A percentile compares a stretch with the other conserved stretches of the same genome.
These are phyloP conservation scores for Quercus glauca DNA, from an alignment of 306 rosid genomes.

Conservation along the genomic window DNA sequence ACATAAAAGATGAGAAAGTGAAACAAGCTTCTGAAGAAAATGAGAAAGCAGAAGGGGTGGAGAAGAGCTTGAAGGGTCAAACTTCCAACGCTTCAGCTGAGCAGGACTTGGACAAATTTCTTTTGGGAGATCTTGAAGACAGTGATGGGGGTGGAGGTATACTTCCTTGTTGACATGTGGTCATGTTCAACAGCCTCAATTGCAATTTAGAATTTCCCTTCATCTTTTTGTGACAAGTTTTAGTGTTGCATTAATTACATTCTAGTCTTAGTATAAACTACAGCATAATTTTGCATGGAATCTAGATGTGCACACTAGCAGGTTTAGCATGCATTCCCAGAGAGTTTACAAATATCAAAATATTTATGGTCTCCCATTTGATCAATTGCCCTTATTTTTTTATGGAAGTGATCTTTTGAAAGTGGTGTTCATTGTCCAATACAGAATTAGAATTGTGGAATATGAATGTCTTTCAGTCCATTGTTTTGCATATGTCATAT, in stretches of 20 bases:
- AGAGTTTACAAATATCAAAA: not conserved
- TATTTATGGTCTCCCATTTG: not conserved
- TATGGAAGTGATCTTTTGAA: not conserved
- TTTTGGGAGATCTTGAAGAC: constrained; percentile 97
- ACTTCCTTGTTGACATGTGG: constrained; percentile 16
- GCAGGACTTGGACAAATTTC: constrained; percentile 87
- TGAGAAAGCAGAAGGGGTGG: constrained; percentile 53
- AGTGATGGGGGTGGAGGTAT: constrained; percentile 86
- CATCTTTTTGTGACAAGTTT: not conserved
- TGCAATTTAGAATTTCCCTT: not conserved
- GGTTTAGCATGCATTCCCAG: not conserved
- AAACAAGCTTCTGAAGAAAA: constrained; percentile 54
- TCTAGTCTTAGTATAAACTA: not conserved
- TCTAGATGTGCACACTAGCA: not conserved
- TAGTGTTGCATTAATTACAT: not conserved
- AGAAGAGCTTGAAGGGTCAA: constrained; percentile 45
- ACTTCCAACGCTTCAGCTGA: constrained; percentile 66
- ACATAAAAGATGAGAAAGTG: constrained; percentile 36
- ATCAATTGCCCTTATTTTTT: not conserved
- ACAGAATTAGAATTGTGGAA: not conserved
- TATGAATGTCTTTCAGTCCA: not conserved
- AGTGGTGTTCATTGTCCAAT: not conserved
- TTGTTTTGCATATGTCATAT: not conserved
- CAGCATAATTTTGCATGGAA: not conserved
- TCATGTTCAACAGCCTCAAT: not conserved